Evolutionary conservation across 331 rosid genomes (phyloP).

Genomic region (Saraca asoca): DNA sequence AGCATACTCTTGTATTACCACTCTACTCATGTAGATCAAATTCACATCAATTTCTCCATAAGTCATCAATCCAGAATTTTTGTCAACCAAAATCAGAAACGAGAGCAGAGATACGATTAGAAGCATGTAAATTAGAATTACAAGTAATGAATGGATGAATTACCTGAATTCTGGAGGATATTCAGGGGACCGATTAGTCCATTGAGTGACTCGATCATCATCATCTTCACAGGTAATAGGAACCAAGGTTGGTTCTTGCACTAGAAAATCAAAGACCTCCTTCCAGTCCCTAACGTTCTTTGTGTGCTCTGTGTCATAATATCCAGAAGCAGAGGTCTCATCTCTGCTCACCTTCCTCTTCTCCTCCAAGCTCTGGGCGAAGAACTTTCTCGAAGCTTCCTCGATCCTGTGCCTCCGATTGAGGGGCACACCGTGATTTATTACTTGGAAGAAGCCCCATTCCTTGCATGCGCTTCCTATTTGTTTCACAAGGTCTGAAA

Average conservation of each 20-base stretch:
- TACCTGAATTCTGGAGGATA: conserved; percentile 59
- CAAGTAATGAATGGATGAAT: not conserved
- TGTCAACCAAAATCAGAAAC: not conserved
- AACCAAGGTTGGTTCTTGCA: conserved; percentile 46
- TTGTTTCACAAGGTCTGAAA: conserved; percentile 43
- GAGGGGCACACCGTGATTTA: conserved; percentile 59
- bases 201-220: conserved; percentile 37
- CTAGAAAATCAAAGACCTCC: conserved; percentile 59
- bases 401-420: conserved; percentile 42
- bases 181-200: conserved; percentile 54
- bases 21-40: conserved; percentile 23
- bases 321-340: conserved; percentile 38
- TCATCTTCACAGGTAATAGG: conserved; percentile 42
- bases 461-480: conserved; percentile 60
- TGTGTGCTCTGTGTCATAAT: conserved; percentile 63
- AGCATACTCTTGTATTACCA: conserved; percentile 46
- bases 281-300: conserved; percentile 85
- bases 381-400: conserved; percentile 48
- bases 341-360: conserved; percentile 55
- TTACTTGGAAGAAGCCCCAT: conserved; percentile 83
- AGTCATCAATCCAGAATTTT: not conserved
- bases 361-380: conserved; percentile 62
- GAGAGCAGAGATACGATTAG: too few relatives aligned
- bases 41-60: not conserved
- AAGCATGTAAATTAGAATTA: not conserved